Base-by-base conservation (phyloP, 2,329 filamentous ascomycete genomes). In the Samsoniella hepiali region DNA sequence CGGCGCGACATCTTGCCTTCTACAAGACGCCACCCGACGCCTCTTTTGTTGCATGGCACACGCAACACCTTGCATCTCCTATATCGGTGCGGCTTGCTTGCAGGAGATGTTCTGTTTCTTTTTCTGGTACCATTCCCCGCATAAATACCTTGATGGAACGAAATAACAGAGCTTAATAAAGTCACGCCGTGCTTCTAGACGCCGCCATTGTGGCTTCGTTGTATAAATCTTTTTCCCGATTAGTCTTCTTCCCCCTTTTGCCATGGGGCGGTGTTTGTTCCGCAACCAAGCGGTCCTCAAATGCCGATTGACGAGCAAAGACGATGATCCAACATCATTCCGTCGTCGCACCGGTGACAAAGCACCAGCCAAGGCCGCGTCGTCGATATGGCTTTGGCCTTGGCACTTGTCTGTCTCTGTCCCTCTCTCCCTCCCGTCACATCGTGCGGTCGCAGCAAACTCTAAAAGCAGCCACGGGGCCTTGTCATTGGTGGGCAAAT, bases 121-220 rank as follows among this genome's bases (percentile, higher is more conserved):
- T 40, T 34, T 55, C 51, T n/a, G n/a, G 8, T 40, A n/a, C 53
- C 56, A 50, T 22, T 59, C 57, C 22, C 44, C 22, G 34, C 34
- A n/a, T n/a, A n/a, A n/a, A 59, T 59, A 59, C 57, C 57, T 40
- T 59, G 57, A 59, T 59, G 44, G 57, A 17, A 17, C 44, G 17
- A 8, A 38, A n/a, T n/a, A n/a, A n/a, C n/a, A n/a, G n/a, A n/a
- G n/a, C n/a, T n/a, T n/a, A n/a, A n/a, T n/a, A n/a, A n/a, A n/a
- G n/a, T n/a, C n/a, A n/a, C n/a, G n/a, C n/a, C n/a, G n/a, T n/a
- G n/a, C n/a, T n/a, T n/a, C n/a, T n/a, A n/a, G n/a, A n/a, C n/a
- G n/a, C n/a, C n/a, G 5, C 22, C 45, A 15, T 9, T 31, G 22
- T 27, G 22, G n/a, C n/a, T n/a, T n/a, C n/a, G n/a, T n/a, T n/a